A percentile compares a stretch with the other conserved stretches of the same genome.
These are phyloP conservation scores for Rhodotorula paludigena DNA, from an alignment of 768 basidiomycete species.

Conservation along the genomic window DNA sequence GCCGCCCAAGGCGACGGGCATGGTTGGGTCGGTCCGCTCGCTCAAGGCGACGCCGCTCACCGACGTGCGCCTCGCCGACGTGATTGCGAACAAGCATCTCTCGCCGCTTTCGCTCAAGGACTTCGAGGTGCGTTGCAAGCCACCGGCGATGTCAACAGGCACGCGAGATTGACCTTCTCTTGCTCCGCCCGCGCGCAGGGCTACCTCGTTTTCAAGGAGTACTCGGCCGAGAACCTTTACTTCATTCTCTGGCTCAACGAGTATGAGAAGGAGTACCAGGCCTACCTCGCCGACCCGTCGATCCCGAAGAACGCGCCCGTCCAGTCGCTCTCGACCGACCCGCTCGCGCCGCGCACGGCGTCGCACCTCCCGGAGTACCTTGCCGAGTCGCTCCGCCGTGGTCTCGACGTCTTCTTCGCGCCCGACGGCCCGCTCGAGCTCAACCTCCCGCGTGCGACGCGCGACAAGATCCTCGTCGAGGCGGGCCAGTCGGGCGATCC, in stretches of 20 bases:
- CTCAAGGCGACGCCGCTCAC: slow-evolving; percentile 30
- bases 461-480: slow-evolving; percentile 35
- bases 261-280: slow-evolving; percentile 33
- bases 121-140: slow-evolving; percentile 23
- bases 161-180: background rate
- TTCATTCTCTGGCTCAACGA: slow-evolving; percentile 39
- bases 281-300: slow-evolving; percentile 17
- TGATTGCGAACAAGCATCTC: slow-evolving; percentile 38
- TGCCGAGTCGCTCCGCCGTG: slow-evolving; percentile 34
- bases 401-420: slow-evolving; percentile 38
- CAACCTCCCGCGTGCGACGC: slow-evolving; percentile 33
- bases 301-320: background rate
- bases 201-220: slow-evolving; percentile 39
- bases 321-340: slow-evolving; percentile 18
- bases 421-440: slow-evolving; percentile 39
- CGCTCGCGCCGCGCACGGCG: slow-evolving; percentile 20
- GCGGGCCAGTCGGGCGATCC: slow-evolving; percentile 35
- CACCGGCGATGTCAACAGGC: too few species aligned
- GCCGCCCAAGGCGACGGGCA: slow-evolving; percentile 36
- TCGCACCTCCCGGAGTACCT: slow-evolving; percentile 38
- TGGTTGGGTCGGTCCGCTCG: slow-evolving; percentile 32
- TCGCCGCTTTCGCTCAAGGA: slow-evolving; percentile 37
- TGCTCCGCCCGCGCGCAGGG: slow-evolving; percentile 2
- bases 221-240: slow-evolving; percentile 39
- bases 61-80: slow-evolving; percentile 35